Conservation (phyloP, 2,329 filamentous ascomycete genomes). For the Cephalotrichum gorgonifer region DNA sequence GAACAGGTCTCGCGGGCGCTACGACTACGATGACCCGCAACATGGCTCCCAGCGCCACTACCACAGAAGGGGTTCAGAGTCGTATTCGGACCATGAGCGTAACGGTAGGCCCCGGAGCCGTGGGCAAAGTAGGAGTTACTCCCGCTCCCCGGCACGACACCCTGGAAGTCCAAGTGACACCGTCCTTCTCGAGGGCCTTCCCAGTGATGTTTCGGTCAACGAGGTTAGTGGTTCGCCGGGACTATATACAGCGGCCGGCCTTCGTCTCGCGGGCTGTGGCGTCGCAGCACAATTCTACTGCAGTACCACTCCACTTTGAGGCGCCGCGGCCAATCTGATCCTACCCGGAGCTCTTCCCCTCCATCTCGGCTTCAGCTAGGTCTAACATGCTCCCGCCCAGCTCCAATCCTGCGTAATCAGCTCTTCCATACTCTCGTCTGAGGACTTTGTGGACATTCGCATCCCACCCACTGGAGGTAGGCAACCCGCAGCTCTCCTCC, state of each 20-base stretch:
- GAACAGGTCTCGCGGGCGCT: not conserved
- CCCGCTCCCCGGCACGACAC: conserved; percentile 23
- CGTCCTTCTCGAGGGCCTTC: conserved; percentile 44
- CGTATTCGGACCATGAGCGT: conserved; percentile 4
- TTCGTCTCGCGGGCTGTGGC: not conserved
- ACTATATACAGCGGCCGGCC: not conserved
- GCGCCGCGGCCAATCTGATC: not conserved
- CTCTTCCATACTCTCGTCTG: conserved; percentile 22
- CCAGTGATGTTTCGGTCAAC: conserved; percentile 34
- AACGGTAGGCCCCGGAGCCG: conserved; percentile 8
- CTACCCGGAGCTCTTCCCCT: too few species aligned
- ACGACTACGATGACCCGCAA: conserved; percentile 2
- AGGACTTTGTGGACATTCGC: conserved; percentile 26
- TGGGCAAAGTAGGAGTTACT: conserved; percentile 19
- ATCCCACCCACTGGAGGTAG: conserved; percentile 23
- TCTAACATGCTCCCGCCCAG: not conserved
- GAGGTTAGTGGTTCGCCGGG: conserved; percentile 31
- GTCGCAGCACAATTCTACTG: not conserved
- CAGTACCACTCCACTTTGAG: not conserved
- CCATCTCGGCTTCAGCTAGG: not conserved
- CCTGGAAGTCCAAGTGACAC: conserved; percentile 35
- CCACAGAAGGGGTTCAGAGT: not conserved
- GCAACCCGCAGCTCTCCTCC: not conserved
- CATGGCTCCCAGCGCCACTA: not conserved
- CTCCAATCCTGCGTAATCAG: conserved; percentile 16